phyloP scores from a whole-genome alignment of 2,329 filamentous ascomycete genomes.

The Penicillium sp. region DNA sequence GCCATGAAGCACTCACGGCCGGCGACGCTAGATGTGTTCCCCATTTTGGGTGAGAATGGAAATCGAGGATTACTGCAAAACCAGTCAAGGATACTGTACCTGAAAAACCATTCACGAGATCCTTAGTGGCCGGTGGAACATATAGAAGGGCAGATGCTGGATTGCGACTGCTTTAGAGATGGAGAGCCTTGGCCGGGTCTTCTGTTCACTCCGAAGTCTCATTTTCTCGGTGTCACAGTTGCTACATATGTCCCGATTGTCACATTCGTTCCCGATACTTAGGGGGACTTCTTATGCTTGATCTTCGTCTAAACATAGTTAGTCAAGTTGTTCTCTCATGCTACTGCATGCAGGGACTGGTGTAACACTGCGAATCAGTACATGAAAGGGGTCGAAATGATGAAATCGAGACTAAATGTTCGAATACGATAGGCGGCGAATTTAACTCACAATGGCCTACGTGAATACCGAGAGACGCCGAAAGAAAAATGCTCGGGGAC shows the following conservation, averaged over 20 bases:
- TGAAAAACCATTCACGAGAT: neutral
- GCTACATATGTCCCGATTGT: neutral
- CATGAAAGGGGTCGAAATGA: neutral
- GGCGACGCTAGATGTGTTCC: constrained; percentile 11
- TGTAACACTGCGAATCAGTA: neutral
- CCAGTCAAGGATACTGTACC: neutral
- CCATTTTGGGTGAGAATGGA: constrained; percentile 10
- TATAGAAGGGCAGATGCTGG: neutral
- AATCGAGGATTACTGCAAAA: neutral
- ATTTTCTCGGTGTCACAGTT: neutral
- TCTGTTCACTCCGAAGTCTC: neutral
- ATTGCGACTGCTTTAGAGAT: neutral
- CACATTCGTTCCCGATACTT: neutral
- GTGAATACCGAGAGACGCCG: constrained; percentile 1
- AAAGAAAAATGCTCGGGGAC: constrained; percentile 13
- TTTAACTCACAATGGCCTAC: neutral
- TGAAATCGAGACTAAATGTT: neutral
- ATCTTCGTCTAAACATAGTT: neutral
- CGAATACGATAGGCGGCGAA: neutral
- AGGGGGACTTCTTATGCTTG: neutral
- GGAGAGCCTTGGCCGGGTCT: neutral
- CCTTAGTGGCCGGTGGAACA: neutral
- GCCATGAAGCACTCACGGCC: constrained; percentile 18
- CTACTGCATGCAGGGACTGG: neutral
- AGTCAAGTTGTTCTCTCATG: neutral